Evolutionary conservation across 495 filamentous ascomycete genomes (phyloP), one percentile per base, ranked within the genome.

Genomic region (Podospora bellae-mahoneyi): DNA sequence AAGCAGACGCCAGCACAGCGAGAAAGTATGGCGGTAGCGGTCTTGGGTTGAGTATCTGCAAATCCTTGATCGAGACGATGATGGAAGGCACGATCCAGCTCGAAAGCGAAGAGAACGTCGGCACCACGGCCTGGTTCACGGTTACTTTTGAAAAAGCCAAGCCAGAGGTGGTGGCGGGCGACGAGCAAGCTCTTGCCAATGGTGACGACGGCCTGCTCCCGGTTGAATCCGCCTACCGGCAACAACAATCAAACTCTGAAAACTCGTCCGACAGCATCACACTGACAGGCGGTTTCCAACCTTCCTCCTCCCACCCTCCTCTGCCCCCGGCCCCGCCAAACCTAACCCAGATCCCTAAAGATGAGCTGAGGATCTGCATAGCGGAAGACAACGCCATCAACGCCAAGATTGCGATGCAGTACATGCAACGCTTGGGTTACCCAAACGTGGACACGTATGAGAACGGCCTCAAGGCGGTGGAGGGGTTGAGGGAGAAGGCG

Each of bases 311-410:
- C 16, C 9, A 6, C 60, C 59, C 16, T 0, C 4, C 32, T 18
- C 34, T 60, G 23, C 19, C 23, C 1, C 48, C 83, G 77, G 48
- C 87, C 85, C 81, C 82, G 81, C 27, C 85, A 81, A 62, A 89
- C 82, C 53, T 90, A 77, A 75, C 88, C 19, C 80, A 84, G 64
- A 85, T 96, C 20, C 88, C 93, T 6, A 89, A 91, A 54, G 87
- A 91, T 53, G 81, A 95, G 68, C 84, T 96, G 54, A 88, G 91
- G 55, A 88, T 96, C 20, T 95, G 92, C 80, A 93, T 96, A 67
- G 92, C 93, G 5, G 93, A 96, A 76, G 93, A 96, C 78, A 97
- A 97, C 70, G 86, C 88, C 3, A 95, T 97, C 79, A 96, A 96
- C 70, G 90, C 93, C 72, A 92, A 90, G 77, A 97, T 97, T 68